phyloP scores from a whole-genome alignment of 1,139 yeast species.

The Protomyces inundatus region DNA sequence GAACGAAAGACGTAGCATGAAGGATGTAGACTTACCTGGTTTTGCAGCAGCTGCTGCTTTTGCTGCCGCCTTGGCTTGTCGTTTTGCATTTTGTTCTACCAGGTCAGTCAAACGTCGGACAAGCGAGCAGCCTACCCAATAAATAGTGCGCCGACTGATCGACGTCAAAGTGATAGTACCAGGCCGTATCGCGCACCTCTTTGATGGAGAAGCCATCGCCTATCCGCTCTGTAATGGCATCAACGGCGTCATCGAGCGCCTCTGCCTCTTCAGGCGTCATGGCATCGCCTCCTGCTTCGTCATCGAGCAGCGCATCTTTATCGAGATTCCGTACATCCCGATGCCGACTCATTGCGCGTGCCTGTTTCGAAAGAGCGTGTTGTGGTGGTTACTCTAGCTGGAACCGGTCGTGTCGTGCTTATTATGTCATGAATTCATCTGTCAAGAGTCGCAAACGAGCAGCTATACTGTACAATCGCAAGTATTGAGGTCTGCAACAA shows the following conservation, averaged over 20 bases:
- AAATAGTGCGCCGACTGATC: slow-evolving; percentile 53
- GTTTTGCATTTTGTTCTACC: slow-evolving; percentile 26
- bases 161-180: slow-evolving; percentile 56
- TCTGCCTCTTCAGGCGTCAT: slow-evolving; percentile 12
- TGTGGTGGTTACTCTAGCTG: no score
- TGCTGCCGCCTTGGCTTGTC: slow-evolving; percentile 29
- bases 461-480: background rate
- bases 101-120: slow-evolving; percentile 3
- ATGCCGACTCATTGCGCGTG: slow-evolving; percentile 24
- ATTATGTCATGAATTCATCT: background rate
- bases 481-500: background rate
- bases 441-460: background rate
- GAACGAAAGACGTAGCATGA: background rate
- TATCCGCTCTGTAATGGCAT: slow-evolving; percentile 16
- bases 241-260: slow-evolving; percentile 19
- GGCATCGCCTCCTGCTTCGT: slow-evolving; percentile 8
- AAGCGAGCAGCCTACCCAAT: slow-evolving; percentile 40
- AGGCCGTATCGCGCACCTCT: slow-evolving; percentile 54
- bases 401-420: no score
- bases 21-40: slow-evolving; percentile 29
- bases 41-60: slow-evolving; percentile 6
- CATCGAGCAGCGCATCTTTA: slow-evolving; percentile 20
- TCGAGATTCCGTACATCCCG: slow-evolving; percentile 27
- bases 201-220: slow-evolving; percentile 10
- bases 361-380: background rate